Base-by-base conservation (phyloP, 164 flowering plant species). In the Piper longum region DNA sequence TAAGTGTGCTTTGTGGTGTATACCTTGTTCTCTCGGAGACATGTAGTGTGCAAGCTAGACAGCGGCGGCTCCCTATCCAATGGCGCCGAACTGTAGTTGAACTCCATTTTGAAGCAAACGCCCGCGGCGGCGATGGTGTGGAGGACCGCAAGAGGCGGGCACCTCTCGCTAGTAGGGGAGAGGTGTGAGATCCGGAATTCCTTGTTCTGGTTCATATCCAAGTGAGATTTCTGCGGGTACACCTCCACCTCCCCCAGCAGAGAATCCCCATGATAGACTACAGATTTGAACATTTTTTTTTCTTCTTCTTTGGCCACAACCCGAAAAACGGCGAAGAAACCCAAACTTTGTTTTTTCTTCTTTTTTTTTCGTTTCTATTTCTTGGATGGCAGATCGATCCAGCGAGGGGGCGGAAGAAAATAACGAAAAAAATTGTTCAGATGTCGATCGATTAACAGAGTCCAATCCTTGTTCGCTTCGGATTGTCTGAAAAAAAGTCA, bases 1-100 rank as follows among this genome's bases (percentile, higher is more conserved):
- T 64, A 18, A 48, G 17, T 41, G 18, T 56, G 36, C 19, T 63
- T 26, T 26, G 36, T 26, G 36, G 26, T n/a, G 48, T 39, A 43
- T 95, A 95, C 99, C 99, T 95, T 95, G 80, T 91, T 87, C 67
- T 89, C 96, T 73, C 79, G 81, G 85, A 87, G 77, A 86, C 96
- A 95, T 60, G 83, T 65, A 11, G 83, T 74, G 78, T 95, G 89
- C 91, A 95, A 81, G 68, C 72, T 74, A 67, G 71, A 73, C 69
- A 95, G 81, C 75, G 76, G 87, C 67, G 86, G 64, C 70, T 84
- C 79, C 70, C 81, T 79, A 64, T 68, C 67, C 4, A 79, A 60
- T 70, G 59, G 74, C 45, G 71, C 64, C 63, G 36, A 26, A 26
- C 36, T 26, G 36, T 73, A 72, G 52, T 71, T 72, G 65, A 81